Evolutionary conservation across 306 rosid species (phyloP).

Genomic region (Dicorynia guianensis): DNA sequence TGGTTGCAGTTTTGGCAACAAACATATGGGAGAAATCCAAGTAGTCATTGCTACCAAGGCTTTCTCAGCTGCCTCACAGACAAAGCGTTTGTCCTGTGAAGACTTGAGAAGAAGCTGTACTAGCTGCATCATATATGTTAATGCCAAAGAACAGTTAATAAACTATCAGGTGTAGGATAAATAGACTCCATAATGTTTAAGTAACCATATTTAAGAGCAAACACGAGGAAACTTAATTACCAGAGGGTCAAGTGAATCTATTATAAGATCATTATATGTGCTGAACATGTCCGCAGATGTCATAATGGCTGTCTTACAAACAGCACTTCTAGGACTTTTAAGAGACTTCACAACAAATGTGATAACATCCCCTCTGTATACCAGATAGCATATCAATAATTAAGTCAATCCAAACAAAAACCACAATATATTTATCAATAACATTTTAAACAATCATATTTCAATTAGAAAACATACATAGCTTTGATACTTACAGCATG

Average conservation of each 20-base stretch:
- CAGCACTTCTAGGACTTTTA: slow-evolving; percentile 97
- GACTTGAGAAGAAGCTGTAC: slow-evolving; percentile 97
- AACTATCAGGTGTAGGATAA: slow-evolving; percentile 19
- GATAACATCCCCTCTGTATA: slow-evolving; percentile 81
- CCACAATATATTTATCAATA: neutral
- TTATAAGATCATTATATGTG: slow-evolving; percentile 71
- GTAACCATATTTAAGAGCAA: slow-evolving; percentile 26
- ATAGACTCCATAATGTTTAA: slow-evolving; percentile 30
- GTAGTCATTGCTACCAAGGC: slow-evolving; percentile 89
- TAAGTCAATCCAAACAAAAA: slow-evolving; percentile 2
- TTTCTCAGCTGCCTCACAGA: slow-evolving; percentile 95
- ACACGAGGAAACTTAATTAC: slow-evolving; percentile 53
- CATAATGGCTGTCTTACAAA: slow-evolving; percentile 97
- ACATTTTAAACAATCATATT: slow-evolving; percentile 15
- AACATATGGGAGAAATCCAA: slow-evolving; percentile 73
- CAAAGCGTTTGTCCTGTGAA: slow-evolving; percentile 97
- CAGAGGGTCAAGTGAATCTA: slow-evolving; percentile 92
- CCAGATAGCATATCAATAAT: slow-evolving; percentile 36
- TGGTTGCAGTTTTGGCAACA: slow-evolving; percentile 91
- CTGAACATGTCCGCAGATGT: slow-evolving; percentile 91
- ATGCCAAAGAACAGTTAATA: slow-evolving; percentile 31
- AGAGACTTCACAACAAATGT: slow-evolving; percentile 74
- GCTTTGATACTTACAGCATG: slow-evolving; percentile 69
- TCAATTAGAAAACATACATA: slow-evolving; percentile 15
- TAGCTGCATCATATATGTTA: slow-evolving; percentile 63